Evolutionary conservation across 1,284 basidiomycete genomes (phyloP).

Genomic region (Papiliotrema laurentii): DNA sequence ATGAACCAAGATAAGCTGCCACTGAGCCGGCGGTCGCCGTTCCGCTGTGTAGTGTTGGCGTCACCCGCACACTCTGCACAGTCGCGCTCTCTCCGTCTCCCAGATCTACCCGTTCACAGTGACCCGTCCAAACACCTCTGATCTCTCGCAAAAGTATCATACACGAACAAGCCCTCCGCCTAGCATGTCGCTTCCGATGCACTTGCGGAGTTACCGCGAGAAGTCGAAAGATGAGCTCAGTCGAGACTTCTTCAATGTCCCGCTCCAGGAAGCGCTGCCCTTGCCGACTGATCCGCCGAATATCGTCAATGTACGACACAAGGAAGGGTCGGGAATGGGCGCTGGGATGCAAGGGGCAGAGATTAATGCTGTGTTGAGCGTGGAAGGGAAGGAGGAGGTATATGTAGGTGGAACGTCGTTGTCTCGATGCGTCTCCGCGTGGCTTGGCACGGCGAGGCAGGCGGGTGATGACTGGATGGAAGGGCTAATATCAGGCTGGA

Average conservation of each 20-base stretch:
- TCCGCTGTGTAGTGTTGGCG: too few species aligned
- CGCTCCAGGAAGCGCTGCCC: constrained; percentile 46
- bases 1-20: too few species aligned
- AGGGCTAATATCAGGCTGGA: constrained; percentile 64
- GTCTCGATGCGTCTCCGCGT: background rate
- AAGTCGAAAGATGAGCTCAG: constrained; percentile 78
- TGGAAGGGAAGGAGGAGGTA: constrained; percentile 81
- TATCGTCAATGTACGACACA: constrained; percentile 26
- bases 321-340: constrained; percentile 8
- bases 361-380: constrained; percentile 80
- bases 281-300: constrained; percentile 29
- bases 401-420: constrained; percentile 62
- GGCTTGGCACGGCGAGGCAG: background rate
- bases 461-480: constrained; percentile 9
- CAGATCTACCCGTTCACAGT: too few species aligned
- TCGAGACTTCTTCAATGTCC: constrained; percentile 78
- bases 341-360: constrained; percentile 60
- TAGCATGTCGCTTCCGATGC: constrained; percentile 53
- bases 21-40: too few species aligned
- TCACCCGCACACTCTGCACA: too few species aligned
- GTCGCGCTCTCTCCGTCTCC: too few species aligned
- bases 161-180: background rate
- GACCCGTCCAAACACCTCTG: too few species aligned
- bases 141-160: background rate
- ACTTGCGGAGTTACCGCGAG: constrained; percentile 83